Conservation (phyloP, 1,284 basidiomycete genomes). For the Marasmius sp. region DNA sequence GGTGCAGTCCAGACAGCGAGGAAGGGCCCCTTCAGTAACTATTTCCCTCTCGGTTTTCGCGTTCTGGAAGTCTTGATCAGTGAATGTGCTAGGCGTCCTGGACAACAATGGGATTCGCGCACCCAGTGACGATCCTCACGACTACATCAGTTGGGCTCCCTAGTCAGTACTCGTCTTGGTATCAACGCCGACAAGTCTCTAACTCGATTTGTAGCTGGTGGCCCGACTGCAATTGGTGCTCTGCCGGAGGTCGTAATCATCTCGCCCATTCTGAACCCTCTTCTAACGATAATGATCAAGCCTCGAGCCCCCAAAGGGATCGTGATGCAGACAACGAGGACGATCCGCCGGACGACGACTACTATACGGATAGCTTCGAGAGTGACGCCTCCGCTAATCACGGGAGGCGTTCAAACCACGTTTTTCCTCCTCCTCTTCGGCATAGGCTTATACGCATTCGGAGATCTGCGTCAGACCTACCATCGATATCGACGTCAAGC, state of each 20-base stretch:
- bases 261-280: conserved; percentile 14
- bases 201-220: conserved; percentile 39
- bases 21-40: conserved; percentile 39
- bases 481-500: background rate
- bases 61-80: no score
- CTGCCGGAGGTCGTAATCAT: conserved; percentile 25
- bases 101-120: conserved; percentile 36
- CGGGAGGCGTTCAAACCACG: background rate
- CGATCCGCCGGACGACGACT: background rate
- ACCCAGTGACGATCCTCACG: conserved; percentile 43
- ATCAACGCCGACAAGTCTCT: background rate
- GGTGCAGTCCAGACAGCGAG: conserved; percentile 27
- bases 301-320: conserved; percentile 4
- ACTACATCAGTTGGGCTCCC: conserved; percentile 58
- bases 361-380: background rate
- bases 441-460: background rate
- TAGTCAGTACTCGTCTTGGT: conserved; percentile 38
- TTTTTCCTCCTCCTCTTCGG: background rate
- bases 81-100: conserved; percentile 31
- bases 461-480: background rate
- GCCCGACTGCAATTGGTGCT: conserved; percentile 54
- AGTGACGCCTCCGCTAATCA: background rate
- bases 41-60: background rate
- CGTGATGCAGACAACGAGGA: conserved; percentile 1
- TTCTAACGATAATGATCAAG: background rate